Percentiles rank a stretch among this genome's conserved stretches.
These are phyloP conservation scores for Hymenotorrendiella dingleyae DNA, from an alignment of 2,329 filamentous ascomycete genomes.

Conservation along the genomic window DNA sequence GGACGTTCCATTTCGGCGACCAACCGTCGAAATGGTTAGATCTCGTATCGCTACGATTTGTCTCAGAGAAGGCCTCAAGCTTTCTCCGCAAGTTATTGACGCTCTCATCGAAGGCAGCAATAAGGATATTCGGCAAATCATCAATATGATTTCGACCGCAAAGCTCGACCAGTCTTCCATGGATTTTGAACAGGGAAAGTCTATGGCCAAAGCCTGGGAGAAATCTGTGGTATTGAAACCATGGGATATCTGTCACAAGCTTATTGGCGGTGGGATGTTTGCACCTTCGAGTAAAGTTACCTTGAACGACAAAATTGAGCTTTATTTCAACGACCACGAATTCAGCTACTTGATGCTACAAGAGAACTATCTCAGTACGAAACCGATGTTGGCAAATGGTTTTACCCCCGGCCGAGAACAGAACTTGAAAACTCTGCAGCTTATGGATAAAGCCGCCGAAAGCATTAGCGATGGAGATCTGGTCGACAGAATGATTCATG, in stretches of 20 bases:
- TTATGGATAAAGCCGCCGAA: slow-evolving; percentile 81
- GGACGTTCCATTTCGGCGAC: slow-evolving; percentile 81
- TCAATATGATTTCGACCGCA: slow-evolving; percentile 95
- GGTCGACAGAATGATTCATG: slow-evolving; percentile 97
- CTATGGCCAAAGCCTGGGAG: slow-evolving; percentile 97
- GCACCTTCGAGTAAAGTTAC: slow-evolving; percentile 75
- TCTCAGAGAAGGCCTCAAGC: slow-evolving; percentile 81
- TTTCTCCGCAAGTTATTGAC: slow-evolving; percentile 78
- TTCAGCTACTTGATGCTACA: slow-evolving; percentile 97
- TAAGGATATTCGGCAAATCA: slow-evolving; percentile 93
- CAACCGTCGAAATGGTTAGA: slow-evolving; percentile 84
- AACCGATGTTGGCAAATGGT: slow-evolving; percentile 59
- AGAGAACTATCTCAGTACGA: slow-evolving; percentile 89
- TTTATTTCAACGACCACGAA: slow-evolving; percentile 99
- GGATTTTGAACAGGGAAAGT: slow-evolving; percentile 78
- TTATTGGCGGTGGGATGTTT: slow-evolving; percentile 84
- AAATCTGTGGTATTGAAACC: slow-evolving; percentile 96
- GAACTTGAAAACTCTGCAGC: slow-evolving; percentile 75
- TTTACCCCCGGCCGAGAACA: slow-evolving; percentile 47
- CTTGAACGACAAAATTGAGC: slow-evolving; percentile 94
- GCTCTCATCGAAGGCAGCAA: slow-evolving; percentile 92
- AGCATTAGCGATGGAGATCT: slow-evolving; percentile 97
- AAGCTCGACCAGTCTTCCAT: slow-evolving; percentile 80
- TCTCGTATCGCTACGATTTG: slow-evolving; percentile 93
- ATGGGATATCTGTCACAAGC: slow-evolving; percentile 95